Evolutionary conservation across 768 basidiomycete species (phyloP).

Genomic region (Termitomyces sp.): DNA sequence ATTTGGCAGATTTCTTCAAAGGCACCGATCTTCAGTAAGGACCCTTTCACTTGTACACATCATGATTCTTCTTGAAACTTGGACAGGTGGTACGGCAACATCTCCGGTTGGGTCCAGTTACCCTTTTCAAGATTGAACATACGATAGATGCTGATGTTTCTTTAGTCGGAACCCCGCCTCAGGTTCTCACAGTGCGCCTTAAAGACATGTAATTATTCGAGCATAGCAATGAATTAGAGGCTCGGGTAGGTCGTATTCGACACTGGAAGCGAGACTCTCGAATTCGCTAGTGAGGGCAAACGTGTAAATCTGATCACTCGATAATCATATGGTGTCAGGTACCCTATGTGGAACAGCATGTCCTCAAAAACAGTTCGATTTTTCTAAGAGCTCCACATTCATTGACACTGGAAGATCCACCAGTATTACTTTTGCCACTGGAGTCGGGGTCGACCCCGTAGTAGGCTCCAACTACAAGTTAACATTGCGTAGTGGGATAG

Average conservation of each 20-base stretch:
- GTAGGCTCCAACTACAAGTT: constrained; percentile 40
- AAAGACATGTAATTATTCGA: neutral
- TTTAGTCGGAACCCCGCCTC: constrained; percentile 49
- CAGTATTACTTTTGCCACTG: constrained; percentile 49
- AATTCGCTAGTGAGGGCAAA: constrained; percentile 37
- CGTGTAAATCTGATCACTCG: neutral
- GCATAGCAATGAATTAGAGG: neutral
- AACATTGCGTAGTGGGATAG: constrained; percentile 36
- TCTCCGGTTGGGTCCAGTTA: constrained; percentile 26
- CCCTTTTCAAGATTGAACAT: neutral
- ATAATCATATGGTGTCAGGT: constrained; percentile 18
- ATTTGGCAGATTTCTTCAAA: constrained; percentile 45
- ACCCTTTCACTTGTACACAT: neutral
- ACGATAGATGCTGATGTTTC: neutral
- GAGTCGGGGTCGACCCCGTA: constrained; percentile 51
- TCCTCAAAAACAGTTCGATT: constrained; percentile 39
- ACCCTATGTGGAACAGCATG: constrained; percentile 42
- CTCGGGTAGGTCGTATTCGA: constrained; percentile 47
- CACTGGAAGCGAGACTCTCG: constrained; percentile 43
- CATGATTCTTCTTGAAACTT: neutral
- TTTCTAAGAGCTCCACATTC: constrained; percentile 45
- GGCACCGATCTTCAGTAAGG: constrained; percentile 55
- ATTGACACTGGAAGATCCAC: constrained; percentile 33
- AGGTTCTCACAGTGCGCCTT: constrained; percentile 30
- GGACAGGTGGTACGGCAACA: constrained; percentile 46